A percentile compares a stretch with the other conserved stretches of the same genome.
These are phyloP conservation scores for Candida jianshihensis DNA, from an alignment of 805 yeast genomes.

Conservation along the genomic window DNA sequence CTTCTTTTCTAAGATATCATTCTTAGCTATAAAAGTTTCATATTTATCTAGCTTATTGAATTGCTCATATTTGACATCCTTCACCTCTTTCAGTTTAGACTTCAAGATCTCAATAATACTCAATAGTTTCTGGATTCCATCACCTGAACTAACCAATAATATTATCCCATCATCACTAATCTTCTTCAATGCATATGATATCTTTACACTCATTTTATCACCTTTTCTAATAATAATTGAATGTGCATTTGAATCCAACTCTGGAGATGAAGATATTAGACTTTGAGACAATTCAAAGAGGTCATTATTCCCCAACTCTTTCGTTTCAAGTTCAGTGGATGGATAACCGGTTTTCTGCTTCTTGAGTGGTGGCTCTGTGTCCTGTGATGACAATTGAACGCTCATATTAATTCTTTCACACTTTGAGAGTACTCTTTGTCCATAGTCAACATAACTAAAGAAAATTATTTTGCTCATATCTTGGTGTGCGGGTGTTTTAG, in stretches of 20 bases:
- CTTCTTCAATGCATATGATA: conserved; percentile 7
- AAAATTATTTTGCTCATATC: too few relatives aligned
- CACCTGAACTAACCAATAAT: conserved; percentile 19
- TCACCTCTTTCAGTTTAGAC: conserved; percentile 5
- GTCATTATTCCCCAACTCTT: neutral
- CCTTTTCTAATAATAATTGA: conserved; percentile 15
- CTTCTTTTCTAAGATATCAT: conserved; percentile 16
- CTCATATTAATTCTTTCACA: too few relatives aligned
- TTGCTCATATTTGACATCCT: conserved; percentile 10
- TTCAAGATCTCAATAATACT: conserved; percentile 20
- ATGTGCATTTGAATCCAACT: neutral
- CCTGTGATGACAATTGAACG: too few relatives aligned
- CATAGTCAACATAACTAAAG: too few relatives aligned
- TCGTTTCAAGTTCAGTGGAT: too few relatives aligned
- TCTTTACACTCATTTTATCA: conserved; percentile 17
- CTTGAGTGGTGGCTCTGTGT: conserved; percentile 9
- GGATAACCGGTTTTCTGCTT: conserved; percentile 5
- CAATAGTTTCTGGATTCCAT: conserved; percentile 16
- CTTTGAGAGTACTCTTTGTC: too few relatives aligned
- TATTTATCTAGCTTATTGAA: conserved; percentile 18
- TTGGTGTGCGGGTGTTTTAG: too few relatives aligned
- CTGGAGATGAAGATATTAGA: neutral
- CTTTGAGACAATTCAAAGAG: conserved; percentile 2
- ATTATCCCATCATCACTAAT: neutral
- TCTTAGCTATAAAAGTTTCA: conserved; percentile 9